Base-by-base conservation (phyloP, 1,284 basidiomycete genomes). In the Boletus smithii region DNA sequence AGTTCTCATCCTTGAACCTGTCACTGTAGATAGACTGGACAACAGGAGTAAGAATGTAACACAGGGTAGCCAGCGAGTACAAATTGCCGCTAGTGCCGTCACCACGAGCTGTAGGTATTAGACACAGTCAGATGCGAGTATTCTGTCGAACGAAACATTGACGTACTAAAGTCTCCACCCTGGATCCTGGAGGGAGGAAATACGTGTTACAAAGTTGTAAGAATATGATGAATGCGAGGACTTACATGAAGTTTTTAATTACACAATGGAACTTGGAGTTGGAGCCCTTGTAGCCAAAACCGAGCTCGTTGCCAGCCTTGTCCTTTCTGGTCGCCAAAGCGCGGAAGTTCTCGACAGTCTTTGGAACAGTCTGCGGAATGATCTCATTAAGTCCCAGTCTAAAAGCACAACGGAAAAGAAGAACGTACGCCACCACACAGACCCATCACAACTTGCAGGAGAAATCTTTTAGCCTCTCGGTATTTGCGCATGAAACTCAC, bases 181-280 rank as follows among this genome's bases (percentile, higher is more conserved):
- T 99, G 95, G 49, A 99, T 81, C 80, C 80, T 82, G 43, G 33
- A 42, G 24, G 18, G 7, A 43, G 23, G 30, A 49, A 26, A 48
- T 46, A 24, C 3, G 14, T 48, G 26, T 56, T 3, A 48, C 8
- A 9, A 24, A 30, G 16, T n/a, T 16, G 35, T 9, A 30, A 46
- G 9, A 33, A 30, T 3, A 48, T 1, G 23, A 13, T 27, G 31
- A 17, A 40, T 16, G 10, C 24, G 24, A 30, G 2, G 24, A 52
- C 78, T 55, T 44, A 83, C 97, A 99, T 99, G 67, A 99, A 99
- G 69, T 97, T 90, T 66, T 91, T 90, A 64, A 99, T 99, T 51
- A 99, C 85, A 56, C 97, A 89, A 66, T 99, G 97, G 81, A 99
- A 98, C 63, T 95, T 89, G 53, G 97, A 86, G 35, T n/a, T n/a